phyloP scores from a whole-genome alignment of 2,329 filamentous ascomycete genomes.

The Colletotrichum camelliae region DNA sequence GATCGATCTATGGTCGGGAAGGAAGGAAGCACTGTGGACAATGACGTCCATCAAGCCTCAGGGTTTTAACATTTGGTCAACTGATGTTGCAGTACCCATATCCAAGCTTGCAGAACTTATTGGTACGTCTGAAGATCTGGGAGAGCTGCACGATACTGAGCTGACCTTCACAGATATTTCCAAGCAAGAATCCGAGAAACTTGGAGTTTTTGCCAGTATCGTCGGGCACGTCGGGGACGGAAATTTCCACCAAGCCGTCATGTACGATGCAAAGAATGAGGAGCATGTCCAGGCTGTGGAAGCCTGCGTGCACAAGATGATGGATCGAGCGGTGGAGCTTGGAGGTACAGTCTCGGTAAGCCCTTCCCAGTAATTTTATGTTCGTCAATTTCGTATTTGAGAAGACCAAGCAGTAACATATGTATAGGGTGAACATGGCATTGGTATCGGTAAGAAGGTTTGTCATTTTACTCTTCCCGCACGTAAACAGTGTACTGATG shows the following conservation, averaged over 20 bases:
- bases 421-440: slow-evolving; percentile 68
- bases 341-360: slow-evolving; percentile 71
- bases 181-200: slow-evolving; percentile 67
- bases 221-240: slow-evolving; percentile 78
- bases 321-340: slow-evolving; percentile 71
- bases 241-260: slow-evolving; percentile 69
- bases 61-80: slow-evolving; percentile 74
- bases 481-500: background rate
- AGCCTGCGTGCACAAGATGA: slow-evolving; percentile 71
- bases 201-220: slow-evolving; percentile 68
- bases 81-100: slow-evolving; percentile 81
- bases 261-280: slow-evolving; percentile 48
- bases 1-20: slow-evolving; percentile 74
- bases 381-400: slow-evolving; percentile 36
- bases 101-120: slow-evolving; percentile 75
- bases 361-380: background rate
- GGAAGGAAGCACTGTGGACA: slow-evolving; percentile 78
- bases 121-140: slow-evolving; percentile 24
- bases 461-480: slow-evolving; percentile 22
- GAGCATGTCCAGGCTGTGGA: slow-evolving; percentile 54
- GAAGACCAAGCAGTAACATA: background rate
- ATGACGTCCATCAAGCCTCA: slow-evolving; percentile 69
- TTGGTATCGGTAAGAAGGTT: slow-evolving; percentile 75
- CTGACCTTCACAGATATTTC: slow-evolving; percentile 55
- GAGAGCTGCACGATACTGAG: background rate